Evolutionary conservation across 2,329 filamentous ascomycete genomes (phyloP), one percentile per base, ranked within the genome.

Genomic region (Penicillium verrucosum): DNA sequence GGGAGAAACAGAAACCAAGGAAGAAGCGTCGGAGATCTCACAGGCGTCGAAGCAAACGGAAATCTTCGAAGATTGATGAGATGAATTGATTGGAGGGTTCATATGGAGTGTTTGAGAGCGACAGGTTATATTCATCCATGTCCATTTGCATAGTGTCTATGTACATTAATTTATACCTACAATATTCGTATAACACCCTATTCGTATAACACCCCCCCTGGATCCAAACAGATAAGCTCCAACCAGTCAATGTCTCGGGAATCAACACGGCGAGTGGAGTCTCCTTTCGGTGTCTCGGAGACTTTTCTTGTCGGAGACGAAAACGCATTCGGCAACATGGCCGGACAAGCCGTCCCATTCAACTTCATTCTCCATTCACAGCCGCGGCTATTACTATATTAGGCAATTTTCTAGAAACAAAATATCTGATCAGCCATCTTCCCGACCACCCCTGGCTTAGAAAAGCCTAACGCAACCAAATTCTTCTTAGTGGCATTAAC

Each of bases 401-500:
- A 51, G 40, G 89, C 45, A 42, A 45, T 0, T 37, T 18, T 44
- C 27, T 48, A 54, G 58, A 84, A 84, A 44, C 73, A 74, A 60
- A 86, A 85, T 1, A 85, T 72, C 49, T 85, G 78, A 62, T 86
- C 83, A 0, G 71, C 72, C 69, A 81, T 80, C 68, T 82, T 85
- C 1, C 78, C 70, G 5, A 80, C 73, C 0, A 79, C 73, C 0
- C 80, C 78, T 0, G 82, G 80, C 52, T 77, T 73, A 58, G 81
- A 71, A 58, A 80, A 85, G 0, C 83, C 83, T 36, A 85, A 55
- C 10, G 71, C 71, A 0, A 70, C 72, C 58, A 85, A 65, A 8
- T 71, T 73, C 63, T 78, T 81, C 73, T 85, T 86, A 14, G 79
- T 76, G 0, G 81, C 82, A 43, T 80, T 80, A 5, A 87, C 73